These are phyloP conservation scores for Eucalyptus albens DNA, from an alignment of 345 rosid species.

Conservation along the genomic window DNA sequence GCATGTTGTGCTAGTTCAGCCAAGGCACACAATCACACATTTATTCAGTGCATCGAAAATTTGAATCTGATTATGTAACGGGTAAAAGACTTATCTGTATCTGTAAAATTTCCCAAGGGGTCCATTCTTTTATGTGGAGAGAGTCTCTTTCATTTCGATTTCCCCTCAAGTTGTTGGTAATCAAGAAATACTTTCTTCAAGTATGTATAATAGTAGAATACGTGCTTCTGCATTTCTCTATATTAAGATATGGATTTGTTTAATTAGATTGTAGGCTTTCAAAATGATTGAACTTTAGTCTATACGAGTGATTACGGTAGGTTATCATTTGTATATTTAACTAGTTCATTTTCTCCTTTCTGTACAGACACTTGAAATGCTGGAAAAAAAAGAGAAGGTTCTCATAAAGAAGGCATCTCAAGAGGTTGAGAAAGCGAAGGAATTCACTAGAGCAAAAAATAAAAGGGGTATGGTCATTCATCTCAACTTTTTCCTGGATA, in stretches of 20 bases:
- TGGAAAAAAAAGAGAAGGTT: conserved; percentile 89
- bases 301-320: background rate
- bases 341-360: background rate
- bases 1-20: background rate
- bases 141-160: background rate
- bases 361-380: conserved; percentile 81
- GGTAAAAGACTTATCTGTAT: background rate
- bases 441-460: conserved; percentile 54
- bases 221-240: background rate
- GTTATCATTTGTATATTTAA: background rate
- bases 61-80: background rate
- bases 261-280: background rate
- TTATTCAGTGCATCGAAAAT: background rate
- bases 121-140: background rate
- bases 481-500: background rate
- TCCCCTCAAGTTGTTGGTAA: background rate
- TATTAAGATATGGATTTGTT: background rate
- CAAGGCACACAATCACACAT: background rate
- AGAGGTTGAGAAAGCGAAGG: conserved; percentile 83
- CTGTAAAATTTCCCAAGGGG: background rate
- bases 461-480: conserved; percentile 43
- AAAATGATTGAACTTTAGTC: background rate
- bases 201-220: background rate
- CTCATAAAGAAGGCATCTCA: conserved; percentile 59
- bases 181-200: background rate